A percentile compares a stretch with the other conserved stretches of the same genome.
phyloP scores from a whole-genome alignment of 2,329 filamentous ascomycete species.

The Lachnellula suecica region DNA sequence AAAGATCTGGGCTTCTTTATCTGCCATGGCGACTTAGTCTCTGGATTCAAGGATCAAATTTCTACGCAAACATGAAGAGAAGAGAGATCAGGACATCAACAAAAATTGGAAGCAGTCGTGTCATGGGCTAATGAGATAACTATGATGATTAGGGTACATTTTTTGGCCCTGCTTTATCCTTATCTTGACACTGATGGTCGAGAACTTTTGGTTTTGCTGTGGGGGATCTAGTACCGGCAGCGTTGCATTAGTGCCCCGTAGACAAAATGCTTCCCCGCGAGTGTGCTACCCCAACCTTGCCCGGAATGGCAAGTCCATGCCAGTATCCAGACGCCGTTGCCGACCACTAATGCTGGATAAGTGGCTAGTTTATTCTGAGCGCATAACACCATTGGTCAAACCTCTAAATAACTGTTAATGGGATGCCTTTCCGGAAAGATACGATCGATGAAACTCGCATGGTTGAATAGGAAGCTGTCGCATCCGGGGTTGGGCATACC shows the following conservation, averaged over 20 bases:
- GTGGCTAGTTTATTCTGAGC: background rate
- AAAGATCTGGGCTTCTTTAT: background rate
- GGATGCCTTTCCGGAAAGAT: too few relatives aligned
- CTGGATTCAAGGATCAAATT: constrained; percentile 1
- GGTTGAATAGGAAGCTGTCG: background rate
- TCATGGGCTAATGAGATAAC: background rate
- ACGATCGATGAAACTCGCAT: too few relatives aligned
- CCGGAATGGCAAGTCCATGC: background rate
- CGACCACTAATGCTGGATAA: background rate
- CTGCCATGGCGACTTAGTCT: background rate
- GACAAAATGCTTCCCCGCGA: background rate
- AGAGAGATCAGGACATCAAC: background rate
- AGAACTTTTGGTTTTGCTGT: background rate
- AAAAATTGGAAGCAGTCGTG: background rate
- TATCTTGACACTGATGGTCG: background rate
- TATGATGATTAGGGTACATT: background rate
- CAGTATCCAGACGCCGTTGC: background rate
- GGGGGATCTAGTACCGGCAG: background rate
- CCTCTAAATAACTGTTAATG: background rate
- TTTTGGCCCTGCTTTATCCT: background rate
- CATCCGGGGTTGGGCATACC: too few relatives aligned
- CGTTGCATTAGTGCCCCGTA: background rate
- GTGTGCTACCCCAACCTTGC: background rate
- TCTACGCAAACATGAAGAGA: background rate
- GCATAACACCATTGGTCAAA: background rate